Evolutionary conservation across 2,329 filamentous ascomycete species (phyloP), one percentile per base, ranked within the genome.

Genomic region (Cercospora sp.): DNA sequence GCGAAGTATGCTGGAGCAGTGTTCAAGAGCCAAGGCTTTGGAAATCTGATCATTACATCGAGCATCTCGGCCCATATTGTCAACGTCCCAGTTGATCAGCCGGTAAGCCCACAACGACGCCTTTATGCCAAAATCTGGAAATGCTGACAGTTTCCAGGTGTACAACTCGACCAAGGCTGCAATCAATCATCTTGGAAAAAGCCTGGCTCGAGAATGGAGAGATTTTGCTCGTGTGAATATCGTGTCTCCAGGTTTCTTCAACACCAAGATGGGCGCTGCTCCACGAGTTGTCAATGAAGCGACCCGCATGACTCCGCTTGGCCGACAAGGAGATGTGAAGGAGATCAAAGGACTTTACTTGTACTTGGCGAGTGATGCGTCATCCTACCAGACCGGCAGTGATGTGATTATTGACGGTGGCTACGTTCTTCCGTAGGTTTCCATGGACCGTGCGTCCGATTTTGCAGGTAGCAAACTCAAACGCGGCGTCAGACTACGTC

Each of bases 81-180:
- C 53, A 78, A 78, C 60, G 73, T 78, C 9, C 77, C 77, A 1
- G 77, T 82, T 92, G 84, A 86, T 58, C 86, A 87, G 73, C 83
- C 85, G 0, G 82, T 75, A 48, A 40, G 68, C 72, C 51, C n/a
- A n/a, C n/a, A n/a, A n/a, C n/a, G n/a, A n/a, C n/a, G n/a, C n/a
- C n/a, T n/a, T n/a, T n/a, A n/a, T n/a, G n/a, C n/a, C n/a, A n/a
- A n/a, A n/a, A n/a, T n/a, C n/a, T n/a, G n/a, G n/a, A n/a, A 5
- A 40, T 13, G 13, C 36, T 53, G 18, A 53, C 18, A 5, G 2
- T 53, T 10, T 8, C 10, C 60, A 77, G 76, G 77, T 85, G 12
- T 88, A 88, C 76, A 88, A 88, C 69, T 81, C 81, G 5, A 84
- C 82, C 31, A 88, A 88, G 73, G 86, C 86, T 0, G 85, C 81